Base-by-base conservation (phyloP, 441 rosid genomes). In the Bocquillonia castaneifolia region DNA sequence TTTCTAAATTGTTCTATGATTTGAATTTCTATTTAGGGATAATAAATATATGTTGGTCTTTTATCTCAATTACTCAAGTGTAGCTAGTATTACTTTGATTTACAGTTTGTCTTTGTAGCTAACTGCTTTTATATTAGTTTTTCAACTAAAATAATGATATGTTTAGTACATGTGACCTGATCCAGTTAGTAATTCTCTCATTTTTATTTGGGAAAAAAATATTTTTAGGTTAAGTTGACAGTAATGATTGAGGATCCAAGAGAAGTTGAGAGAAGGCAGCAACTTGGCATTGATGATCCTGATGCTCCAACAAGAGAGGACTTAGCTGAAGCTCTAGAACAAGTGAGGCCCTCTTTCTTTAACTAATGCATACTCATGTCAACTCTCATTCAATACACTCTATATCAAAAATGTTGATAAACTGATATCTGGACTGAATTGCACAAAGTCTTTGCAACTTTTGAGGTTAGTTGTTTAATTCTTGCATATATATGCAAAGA, bases 221-320 rank as follows among this genome's bases (percentile, higher is more conserved):
- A 10, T 10, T 31, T 47, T 50, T 72, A 89, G 98, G 88, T 93
- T 63, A 88, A 87, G 75, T 52, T 93, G 77, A 91, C 96, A 1
- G 51, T 91, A 5, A 78, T 83, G 93, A 93, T 91, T 40, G 97
- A 91, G 82, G 98, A 93, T 53, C 92, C 93, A 31, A 84, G 98
- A 75, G 93, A 93, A 74, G 74, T 88, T 37, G 98, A 93, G 77
- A 80, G 96, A 59, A 85, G 84, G 76, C 86, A 86, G 67, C 82
- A 91, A 64, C 86, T 93, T 59, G 98, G 95, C 56, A 88, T 93
- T 29, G 97, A 91, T 63, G 92, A 85, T 67, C 78, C 58, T 45
- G 88, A 89, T 75, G 74, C 85, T 23, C 97, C 97, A 10, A 88
- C 94, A 5, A 83, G 96, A 73, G 96, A 93, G 1, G 98, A 91